Percentiles rank a stretch among this genome's conserved stretches.
Conservation (phyloP, 169 alveolate genomes). For the Babesia bovis region DNA sequence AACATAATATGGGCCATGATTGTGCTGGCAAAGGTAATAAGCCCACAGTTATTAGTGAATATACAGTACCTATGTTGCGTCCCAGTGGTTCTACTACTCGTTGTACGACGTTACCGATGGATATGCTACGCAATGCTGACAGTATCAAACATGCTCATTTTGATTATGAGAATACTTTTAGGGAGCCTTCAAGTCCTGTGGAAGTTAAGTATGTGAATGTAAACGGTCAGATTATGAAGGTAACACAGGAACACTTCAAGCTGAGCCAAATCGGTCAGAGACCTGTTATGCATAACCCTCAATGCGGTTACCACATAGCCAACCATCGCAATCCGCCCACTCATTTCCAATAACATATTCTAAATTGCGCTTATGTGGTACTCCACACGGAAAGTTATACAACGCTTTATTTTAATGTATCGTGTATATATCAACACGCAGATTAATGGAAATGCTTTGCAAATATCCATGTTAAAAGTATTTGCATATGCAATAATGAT, state of each 20-base stretch:
- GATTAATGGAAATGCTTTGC: too few species aligned
- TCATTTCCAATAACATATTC: too few species aligned
- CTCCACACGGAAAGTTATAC: too few species aligned
- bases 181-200: neutral
- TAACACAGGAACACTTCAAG: conserved; percentile 18
- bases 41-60: neutral
- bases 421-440: too few species aligned
- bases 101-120: conserved; percentile 14
- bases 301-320: neutral
- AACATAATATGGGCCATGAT: neutral
- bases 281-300: neutral
- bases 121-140: neutral
- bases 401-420: too few species aligned
- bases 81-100: neutral
- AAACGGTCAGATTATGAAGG: conserved; percentile 31
- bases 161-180: neutral
- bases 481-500: too few species aligned
- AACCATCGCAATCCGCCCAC: too few species aligned
- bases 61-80: neutral
- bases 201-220: conserved; percentile 26
- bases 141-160: neutral
- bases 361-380: too few species aligned
- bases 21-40: neutral
- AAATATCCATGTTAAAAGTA: too few species aligned
- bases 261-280: neutral